Base-by-base conservation (phyloP, 1,284 basidiomycete species). In the Moesziomyces sp. region DNA sequence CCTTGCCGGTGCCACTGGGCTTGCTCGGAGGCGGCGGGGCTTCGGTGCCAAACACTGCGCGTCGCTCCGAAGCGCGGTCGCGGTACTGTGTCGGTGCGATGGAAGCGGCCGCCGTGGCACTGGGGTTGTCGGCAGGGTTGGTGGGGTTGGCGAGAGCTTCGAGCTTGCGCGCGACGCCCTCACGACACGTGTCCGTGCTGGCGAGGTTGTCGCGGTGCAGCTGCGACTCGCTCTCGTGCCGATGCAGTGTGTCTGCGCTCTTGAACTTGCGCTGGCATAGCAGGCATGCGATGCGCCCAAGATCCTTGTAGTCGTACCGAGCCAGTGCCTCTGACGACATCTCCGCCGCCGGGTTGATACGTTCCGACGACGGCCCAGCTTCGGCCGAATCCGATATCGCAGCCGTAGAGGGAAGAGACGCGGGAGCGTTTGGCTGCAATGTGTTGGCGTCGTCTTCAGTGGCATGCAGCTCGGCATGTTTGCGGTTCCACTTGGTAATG, bases 201-300 rank as follows among this genome's bases (percentile, higher is more conserved):
- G 52, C 51, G 7, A 74, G 71, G 28, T 74, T 74, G 35, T 57
- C 44, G 52, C 54, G 62, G 54, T 74, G 72, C 40, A 74, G 57
- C 44, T 66, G 55, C 1, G 72, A 74, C 40, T 70, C 67, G 23
- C 11, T 58, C 26, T 52, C 52, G 46, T 74, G 72, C 16, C 60
- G 40, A n/a, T 55, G 44, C 34, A 74, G 60, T 16, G 66, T 67
- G 18, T 74, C 72, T 43, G 66, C 5, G 46, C 50, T 58, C 42
- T 70, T 74, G 63, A 74, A 69, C 26, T 74, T 69, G 52, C 72
- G 62, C 35, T 74, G 72, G n/a, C 72, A 74, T 19, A 74, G 38
- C n/a, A 74, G 67, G 26, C 72, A 74, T 21, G 72, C 67, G 24
- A 62, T 58, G 44, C 59, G 66, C 10, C 43, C 50, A 18, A n/a